A percentile compares a stretch with the other conserved stretches of the same genome.
Evolutionary conservation across 768 basidiomycete species (phyloP).

Genomic region (Amanita jacksonii): DNA sequence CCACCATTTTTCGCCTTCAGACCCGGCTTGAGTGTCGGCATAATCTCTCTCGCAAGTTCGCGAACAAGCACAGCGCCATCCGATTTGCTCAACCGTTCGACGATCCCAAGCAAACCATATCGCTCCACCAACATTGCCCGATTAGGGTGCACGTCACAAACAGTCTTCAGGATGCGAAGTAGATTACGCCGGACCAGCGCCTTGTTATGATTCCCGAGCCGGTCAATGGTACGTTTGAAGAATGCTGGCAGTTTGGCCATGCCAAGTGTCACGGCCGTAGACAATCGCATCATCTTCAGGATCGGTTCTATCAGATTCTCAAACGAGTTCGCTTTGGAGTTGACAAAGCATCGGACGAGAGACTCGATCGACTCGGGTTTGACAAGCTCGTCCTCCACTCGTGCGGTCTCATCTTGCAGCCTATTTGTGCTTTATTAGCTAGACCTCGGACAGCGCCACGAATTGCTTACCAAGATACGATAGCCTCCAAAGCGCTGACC

Average conservation of each 20-base stretch:
- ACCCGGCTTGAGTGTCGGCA: slow-evolving; percentile 67
- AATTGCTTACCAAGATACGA: slow-evolving; percentile 69
- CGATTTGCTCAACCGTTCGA: slow-evolving; percentile 66
- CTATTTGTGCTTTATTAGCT: slow-evolving; percentile 25
- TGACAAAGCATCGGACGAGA: slow-evolving; percentile 71
- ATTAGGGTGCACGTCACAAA: slow-evolving; percentile 89
- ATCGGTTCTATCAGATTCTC: slow-evolving; percentile 90
- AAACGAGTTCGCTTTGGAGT: slow-evolving; percentile 81
- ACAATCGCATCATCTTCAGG: slow-evolving; percentile 84
- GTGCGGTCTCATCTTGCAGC: slow-evolving; percentile 91
- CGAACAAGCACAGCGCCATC: slow-evolving; percentile 90
- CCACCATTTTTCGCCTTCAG: slow-evolving; percentile 20
- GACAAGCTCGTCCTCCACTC: slow-evolving; percentile 83
- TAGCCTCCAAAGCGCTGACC: slow-evolving; percentile 83
- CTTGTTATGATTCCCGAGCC: slow-evolving; percentile 59
- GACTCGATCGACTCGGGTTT: slow-evolving; percentile 56
- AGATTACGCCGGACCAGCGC: slow-evolving; percentile 89
- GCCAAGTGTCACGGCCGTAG: slow-evolving; percentile 59
- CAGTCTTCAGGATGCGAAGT: slow-evolving; percentile 71
- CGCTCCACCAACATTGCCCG: slow-evolving; percentile 71
- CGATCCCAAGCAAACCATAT: slow-evolving; percentile 74
- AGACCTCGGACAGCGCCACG: neutral
- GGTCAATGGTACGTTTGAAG: slow-evolving; percentile 81
- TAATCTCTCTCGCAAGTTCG: slow-evolving; percentile 80
- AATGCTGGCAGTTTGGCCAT: slow-evolving; percentile 73